phyloP scores from a whole-genome alignment of 306 rosid genomes.

The Heteromeles arbutifolia region DNA sequence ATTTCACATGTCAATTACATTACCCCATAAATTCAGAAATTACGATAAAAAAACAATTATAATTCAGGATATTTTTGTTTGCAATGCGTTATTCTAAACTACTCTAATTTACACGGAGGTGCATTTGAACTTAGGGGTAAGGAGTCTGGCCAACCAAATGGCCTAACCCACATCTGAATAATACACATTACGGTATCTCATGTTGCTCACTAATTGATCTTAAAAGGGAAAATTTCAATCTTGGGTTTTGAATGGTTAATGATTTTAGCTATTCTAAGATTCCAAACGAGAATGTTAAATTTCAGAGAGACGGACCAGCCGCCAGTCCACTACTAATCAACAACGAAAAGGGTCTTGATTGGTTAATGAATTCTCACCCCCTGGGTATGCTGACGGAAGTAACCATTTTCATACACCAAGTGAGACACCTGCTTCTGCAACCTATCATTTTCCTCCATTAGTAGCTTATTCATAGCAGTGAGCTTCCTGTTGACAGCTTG shows the following conservation, averaged over 20 bases:
- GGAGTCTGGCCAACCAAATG: too few relatives aligned
- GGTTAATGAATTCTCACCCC: conserved; percentile 35
- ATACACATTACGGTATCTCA: not conserved
- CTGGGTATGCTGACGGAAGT: conserved; percentile 87
- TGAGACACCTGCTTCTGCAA: conserved; percentile 98
- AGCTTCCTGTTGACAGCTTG: conserved; percentile 92
- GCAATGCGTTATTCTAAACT: not conserved
- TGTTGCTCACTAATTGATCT: not conserved
- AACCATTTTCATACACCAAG: conserved; percentile 89
- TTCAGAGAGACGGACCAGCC: not conserved
- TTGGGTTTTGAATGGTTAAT: not conserved
- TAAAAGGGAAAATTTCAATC: not conserved
- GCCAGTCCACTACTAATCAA: not conserved
- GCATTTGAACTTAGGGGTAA: too few relatives aligned
- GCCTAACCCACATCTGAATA: too few relatives aligned
- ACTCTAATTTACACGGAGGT: too few relatives aligned
- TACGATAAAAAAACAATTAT: not conserved
- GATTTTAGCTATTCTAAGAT: not conserved
- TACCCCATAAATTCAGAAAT: not conserved
- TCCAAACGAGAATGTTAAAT: not conserved
- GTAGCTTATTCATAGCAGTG: conserved; percentile 92
- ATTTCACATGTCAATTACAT: conserved; percentile 8
- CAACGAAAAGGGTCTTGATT: not conserved
- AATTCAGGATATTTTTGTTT: not conserved
- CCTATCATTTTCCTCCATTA: conserved; percentile 98